phyloP scores from a whole-genome alignment of 495 filamentous ascomycete species.

The Hypoxylon perforatum region DNA sequence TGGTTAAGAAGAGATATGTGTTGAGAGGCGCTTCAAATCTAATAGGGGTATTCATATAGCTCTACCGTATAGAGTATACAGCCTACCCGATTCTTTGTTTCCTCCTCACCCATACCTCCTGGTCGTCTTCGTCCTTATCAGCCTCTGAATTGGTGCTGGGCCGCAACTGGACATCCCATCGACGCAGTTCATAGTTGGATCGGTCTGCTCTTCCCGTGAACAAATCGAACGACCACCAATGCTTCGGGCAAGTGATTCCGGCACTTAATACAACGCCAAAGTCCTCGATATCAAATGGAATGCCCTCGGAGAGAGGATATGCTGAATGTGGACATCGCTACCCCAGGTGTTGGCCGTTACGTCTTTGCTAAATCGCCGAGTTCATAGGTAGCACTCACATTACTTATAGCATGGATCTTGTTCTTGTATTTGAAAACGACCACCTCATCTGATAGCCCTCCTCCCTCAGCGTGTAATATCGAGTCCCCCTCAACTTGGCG shows the following conservation, averaged over 20 bases:
- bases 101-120: conserved; percentile 68
- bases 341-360: conserved; percentile 24
- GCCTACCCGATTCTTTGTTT: conserved; percentile 55
- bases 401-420: conserved; percentile 68
- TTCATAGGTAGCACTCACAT: conserved; percentile 56
- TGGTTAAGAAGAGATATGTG: no score
- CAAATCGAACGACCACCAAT: conserved; percentile 71
- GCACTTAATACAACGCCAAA: conserved; percentile 64
- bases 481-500: conserved; percentile 54
- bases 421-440: conserved; percentile 68
- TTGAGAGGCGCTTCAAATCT: background rate
- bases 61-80: background rate
- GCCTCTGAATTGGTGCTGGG: conserved; percentile 35
- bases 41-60: background rate
- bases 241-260: conserved; percentile 69
- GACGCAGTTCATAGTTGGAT: conserved; percentile 66
- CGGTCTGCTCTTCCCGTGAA: conserved; percentile 65
- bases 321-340: conserved; percentile 72
- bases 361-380: conserved; percentile 13
- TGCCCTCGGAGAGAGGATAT: conserved; percentile 66
- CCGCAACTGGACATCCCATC: conserved; percentile 69
- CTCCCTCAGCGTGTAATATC: conserved; percentile 29
- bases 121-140: conserved; percentile 42
- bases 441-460: conserved; percentile 66
- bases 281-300: conserved; percentile 71